phyloP scores from a whole-genome alignment of 345 rosid species.

The Conringia planisiliqua region DNA sequence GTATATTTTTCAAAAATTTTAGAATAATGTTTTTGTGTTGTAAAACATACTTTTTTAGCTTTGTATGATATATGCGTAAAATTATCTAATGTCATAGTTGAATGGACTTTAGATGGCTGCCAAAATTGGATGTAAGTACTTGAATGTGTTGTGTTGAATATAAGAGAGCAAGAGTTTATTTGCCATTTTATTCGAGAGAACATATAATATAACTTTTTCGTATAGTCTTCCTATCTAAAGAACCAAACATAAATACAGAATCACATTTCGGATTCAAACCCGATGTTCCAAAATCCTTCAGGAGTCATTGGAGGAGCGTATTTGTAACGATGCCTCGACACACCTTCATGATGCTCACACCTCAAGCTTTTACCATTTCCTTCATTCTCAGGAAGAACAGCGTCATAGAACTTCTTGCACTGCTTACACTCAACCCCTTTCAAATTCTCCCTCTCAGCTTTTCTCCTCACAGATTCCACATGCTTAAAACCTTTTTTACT shows the following conservation, averaged over 20 bases:
- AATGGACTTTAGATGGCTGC: neutral
- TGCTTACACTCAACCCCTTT: no score
- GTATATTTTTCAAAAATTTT: no score
- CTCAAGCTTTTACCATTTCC: slow-evolving; percentile 39
- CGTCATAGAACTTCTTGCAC: slow-evolving; percentile 46
- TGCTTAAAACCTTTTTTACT: slow-evolving; percentile 60
- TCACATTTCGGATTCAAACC: slow-evolving; percentile 92
- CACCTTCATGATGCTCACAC: slow-evolving; percentile 93
- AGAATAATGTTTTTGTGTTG: no score
- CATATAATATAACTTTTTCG: neutral
- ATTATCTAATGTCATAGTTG: neutral
- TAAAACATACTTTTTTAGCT: neutral
- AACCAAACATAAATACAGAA: slow-evolving; percentile 4
- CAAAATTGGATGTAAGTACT: neutral
- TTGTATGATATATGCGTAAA: neutral
- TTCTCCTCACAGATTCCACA: slow-evolving; percentile 77
- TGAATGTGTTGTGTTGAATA: neutral
- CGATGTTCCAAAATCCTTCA: slow-evolving; percentile 96
- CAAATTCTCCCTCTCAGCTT: slow-evolving; percentile 57
- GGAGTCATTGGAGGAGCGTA: slow-evolving; percentile 85
- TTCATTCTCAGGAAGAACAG: slow-evolving; percentile 61
- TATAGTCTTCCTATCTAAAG: neutral
- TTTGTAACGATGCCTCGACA: slow-evolving; percentile 85
- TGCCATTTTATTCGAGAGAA: neutral
- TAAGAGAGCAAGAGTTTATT: neutral